Percentiles rank a stretch among this genome's conserved stretches.
Evolutionary conservation across 2,329 filamentous ascomycete species (phyloP).

Genomic region (Alternaria conjuncta): DNA sequence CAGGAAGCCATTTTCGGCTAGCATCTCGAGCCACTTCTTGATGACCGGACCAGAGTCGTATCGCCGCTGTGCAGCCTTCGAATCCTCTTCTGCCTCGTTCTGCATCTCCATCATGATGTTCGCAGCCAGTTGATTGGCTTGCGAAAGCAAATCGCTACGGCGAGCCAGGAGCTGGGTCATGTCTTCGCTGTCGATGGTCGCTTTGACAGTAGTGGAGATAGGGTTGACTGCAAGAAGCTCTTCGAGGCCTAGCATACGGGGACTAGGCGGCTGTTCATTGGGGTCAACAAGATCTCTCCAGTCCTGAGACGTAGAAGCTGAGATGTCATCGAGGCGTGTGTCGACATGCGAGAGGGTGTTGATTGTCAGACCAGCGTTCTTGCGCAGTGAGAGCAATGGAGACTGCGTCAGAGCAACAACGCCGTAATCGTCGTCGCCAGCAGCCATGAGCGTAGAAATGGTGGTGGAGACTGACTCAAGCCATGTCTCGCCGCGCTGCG

Average conservation of each 20-base stretch:
- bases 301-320: slow-evolving; percentile 29
- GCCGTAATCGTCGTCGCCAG: slow-evolving; percentile 74
- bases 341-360: slow-evolving; percentile 53
- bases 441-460: slow-evolving; percentile 71
- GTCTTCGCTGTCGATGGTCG: slow-evolving; percentile 28
- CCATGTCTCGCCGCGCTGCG: slow-evolving; percentile 63
- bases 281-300: slow-evolving; percentile 52
- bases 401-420: slow-evolving; percentile 77
- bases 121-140: slow-evolving; percentile 39
- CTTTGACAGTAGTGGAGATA: slow-evolving; percentile 16
- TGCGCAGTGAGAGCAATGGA: slow-evolving; percentile 60
- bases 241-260: slow-evolving; percentile 23
- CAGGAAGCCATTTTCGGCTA: slow-evolving; percentile 71
- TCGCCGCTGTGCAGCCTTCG: slow-evolving; percentile 62
- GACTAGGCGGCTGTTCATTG: slow-evolving; percentile 31
- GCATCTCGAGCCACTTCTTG: slow-evolving; percentile 70
- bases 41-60: slow-evolving; percentile 74
- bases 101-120: slow-evolving; percentile 58
- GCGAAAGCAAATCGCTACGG: slow-evolving; percentile 16
- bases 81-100: slow-evolving; percentile 56
- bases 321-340: slow-evolving; percentile 47
- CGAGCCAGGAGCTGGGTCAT: slow-evolving; percentile 27
- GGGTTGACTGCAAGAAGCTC: slow-evolving; percentile 19
- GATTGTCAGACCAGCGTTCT: slow-evolving; percentile 54
- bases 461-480: slow-evolving; percentile 67